Conservation (phyloP, 2,329 filamentous ascomycete species). For the Pseudogymnoascus destructans region DNA sequence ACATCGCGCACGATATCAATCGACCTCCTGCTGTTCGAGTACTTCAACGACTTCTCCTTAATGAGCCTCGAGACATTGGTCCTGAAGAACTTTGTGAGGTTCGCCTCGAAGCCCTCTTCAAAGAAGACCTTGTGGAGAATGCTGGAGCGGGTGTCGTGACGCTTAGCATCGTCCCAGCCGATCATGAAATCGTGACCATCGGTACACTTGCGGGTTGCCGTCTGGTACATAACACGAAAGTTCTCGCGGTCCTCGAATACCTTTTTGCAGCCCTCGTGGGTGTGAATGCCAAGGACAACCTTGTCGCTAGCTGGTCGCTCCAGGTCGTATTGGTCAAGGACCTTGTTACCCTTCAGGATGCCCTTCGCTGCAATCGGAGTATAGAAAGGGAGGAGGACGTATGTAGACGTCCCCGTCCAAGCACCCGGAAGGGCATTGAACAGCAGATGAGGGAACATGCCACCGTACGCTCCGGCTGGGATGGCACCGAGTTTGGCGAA, state of each 20-base stretch:
- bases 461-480: constrained; percentile 33
- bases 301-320: constrained; percentile 30
- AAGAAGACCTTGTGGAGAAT: constrained; percentile 34
- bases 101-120: constrained; percentile 32
- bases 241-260: constrained; percentile 36
- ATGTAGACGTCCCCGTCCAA: constrained; percentile 36
- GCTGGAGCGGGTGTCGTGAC: constrained; percentile 30
- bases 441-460: constrained; percentile 32
- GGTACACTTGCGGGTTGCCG: constrained; percentile 30
- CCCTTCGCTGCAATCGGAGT: constrained; percentile 35
- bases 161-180: constrained; percentile 32
- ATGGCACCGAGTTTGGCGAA: constrained; percentile 30
- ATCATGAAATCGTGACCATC: constrained; percentile 35
- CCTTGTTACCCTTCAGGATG: constrained; percentile 35
- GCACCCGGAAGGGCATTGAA: constrained; percentile 34
- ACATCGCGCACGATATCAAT: constrained; percentile 49
- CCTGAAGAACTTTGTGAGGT: constrained; percentile 32
- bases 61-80: constrained; percentile 33
- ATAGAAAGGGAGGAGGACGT: constrained; percentile 38
- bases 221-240: constrained; percentile 36
- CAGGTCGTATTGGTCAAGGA: constrained; percentile 34
- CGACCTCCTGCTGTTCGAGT: constrained; percentile 30
- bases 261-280: constrained; percentile 36
- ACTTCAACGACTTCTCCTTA: constrained; percentile 33
- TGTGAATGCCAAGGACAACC: constrained; percentile 34